Conservation (phyloP, 2,329 filamentous ascomycete genomes). For the Fusarium napiforme region DNA sequence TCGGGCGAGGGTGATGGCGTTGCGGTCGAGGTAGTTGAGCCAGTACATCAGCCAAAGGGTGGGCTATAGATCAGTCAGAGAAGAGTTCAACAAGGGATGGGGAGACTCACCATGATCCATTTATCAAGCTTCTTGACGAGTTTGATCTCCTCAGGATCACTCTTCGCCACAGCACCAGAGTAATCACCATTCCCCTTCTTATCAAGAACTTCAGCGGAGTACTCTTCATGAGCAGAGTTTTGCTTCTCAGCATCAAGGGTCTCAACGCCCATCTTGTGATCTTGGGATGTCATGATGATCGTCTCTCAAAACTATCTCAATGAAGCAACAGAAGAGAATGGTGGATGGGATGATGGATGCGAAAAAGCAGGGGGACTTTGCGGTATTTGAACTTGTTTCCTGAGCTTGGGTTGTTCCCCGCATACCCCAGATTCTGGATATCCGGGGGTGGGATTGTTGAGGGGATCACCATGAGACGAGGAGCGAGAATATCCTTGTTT, state of each 20-base stretch:
- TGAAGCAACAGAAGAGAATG: background rate
- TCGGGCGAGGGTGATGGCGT: constrained; percentile 67
- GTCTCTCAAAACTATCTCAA: background rate
- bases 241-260: constrained; percentile 35
- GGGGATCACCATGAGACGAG: constrained; percentile 23
- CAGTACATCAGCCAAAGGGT: constrained; percentile 56
- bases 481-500: constrained; percentile 12
- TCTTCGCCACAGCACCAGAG: constrained; percentile 36
- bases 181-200: constrained; percentile 35
- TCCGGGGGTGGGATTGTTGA: constrained; percentile 32
- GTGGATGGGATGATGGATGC: background rate
- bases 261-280: constrained; percentile 15
- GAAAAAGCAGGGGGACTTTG: constrained; percentile 10
- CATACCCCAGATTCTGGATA: constrained; percentile 36
- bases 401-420: constrained; percentile 9
- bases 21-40: constrained; percentile 58
- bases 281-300: constrained; percentile 16
- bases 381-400: constrained; percentile 30
- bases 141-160: constrained; percentile 36
- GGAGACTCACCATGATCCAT: constrained; percentile 30
- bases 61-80: constrained; percentile 32
- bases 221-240: constrained; percentile 31
- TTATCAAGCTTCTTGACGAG: constrained; percentile 35
- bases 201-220: constrained; percentile 30
- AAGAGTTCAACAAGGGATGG: background rate